Evolutionary conservation across 305 asterid genomes (phyloP).

Genomic region (Andrographis paniculata): DNA sequence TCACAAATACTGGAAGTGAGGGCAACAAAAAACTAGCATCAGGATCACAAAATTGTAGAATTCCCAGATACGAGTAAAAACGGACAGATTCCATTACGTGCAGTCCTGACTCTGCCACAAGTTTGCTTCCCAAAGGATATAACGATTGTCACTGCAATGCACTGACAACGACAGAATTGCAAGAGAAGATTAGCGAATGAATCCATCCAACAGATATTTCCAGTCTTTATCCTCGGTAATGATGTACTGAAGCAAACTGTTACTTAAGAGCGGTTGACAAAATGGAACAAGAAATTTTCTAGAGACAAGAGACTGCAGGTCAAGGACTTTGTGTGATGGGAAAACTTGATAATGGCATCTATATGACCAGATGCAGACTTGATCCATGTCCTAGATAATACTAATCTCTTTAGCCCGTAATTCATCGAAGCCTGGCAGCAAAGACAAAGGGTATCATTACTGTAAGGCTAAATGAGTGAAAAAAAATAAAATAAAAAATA

Average conservation of each 20-base stretch:
- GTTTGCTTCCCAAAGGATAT: no score
- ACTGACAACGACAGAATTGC: no score
- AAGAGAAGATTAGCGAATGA: no score
- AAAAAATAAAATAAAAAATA: no score
- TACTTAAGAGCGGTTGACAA: constrained; percentile 74
- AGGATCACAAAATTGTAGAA: constrained; percentile 21
- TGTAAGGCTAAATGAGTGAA: no score
- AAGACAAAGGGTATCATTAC: constrained; percentile 1
- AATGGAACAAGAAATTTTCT: constrained; percentile 63
- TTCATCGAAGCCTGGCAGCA: constrained; percentile 43
- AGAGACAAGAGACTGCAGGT: constrained; percentile 69
- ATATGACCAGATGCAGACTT: constrained; percentile 59
- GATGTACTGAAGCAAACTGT: constrained; percentile 36
- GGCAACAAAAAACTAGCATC: constrained; percentile 14
- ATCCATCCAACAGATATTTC: constrained; percentile 42
- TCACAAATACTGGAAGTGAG: constrained; percentile 18
- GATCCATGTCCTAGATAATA: constrained; percentile 84
- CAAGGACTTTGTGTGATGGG: constrained; percentile 75
- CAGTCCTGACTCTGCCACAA: no score
- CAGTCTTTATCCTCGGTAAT: constrained; percentile 35
- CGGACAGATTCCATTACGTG: constrained; percentile 12
- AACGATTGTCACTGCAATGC: no score
- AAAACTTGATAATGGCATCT: constrained; percentile 46
- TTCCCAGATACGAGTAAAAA: constrained; percentile 31
- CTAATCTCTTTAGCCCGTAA: constrained; percentile 37